phyloP scores from a whole-genome alignment of 1,284 basidiomycete species.

The Pisolithus thermaeus region DNA sequence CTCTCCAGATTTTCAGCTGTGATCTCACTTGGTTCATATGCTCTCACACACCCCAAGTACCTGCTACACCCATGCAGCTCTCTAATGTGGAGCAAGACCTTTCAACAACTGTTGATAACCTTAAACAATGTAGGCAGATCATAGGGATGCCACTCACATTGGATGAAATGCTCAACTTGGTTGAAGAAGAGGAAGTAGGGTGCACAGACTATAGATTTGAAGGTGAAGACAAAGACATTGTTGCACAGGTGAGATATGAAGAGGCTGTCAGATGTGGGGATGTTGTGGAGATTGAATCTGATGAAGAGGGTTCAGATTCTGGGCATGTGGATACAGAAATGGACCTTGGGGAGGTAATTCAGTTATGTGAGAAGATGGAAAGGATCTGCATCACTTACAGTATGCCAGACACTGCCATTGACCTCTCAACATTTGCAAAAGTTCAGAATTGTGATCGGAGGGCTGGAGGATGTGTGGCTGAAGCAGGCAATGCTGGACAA shows the following conservation, averaged over 20 bases:
- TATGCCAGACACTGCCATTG: too few relatives aligned
- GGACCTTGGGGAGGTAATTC: not conserved
- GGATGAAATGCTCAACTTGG: slow-evolving; percentile 17
- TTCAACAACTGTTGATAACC: not conserved
- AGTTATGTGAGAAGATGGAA: too few relatives aligned
- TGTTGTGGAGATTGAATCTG: not conserved
- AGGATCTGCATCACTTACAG: too few relatives aligned
- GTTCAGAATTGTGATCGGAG: too few relatives aligned
- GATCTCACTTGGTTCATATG: slow-evolving; percentile 4
- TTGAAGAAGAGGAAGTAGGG: slow-evolving; percentile 17
- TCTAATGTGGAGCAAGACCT: slow-evolving; percentile 15
- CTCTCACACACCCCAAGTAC: slow-evolving; percentile 6
- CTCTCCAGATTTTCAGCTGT: not conserved
- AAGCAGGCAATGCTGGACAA: too few relatives aligned
- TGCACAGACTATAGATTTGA: slow-evolving; percentile 5
- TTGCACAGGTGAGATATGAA: not conserved
- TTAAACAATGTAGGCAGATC: slow-evolving; percentile 1
- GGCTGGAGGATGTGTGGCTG: too few relatives aligned
- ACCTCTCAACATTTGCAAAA: too few relatives aligned
- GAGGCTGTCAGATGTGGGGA: not conserved
- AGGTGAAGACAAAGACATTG: not conserved
- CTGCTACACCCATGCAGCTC: slow-evolving; percentile 5
- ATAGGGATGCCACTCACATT: slow-evolving; percentile 11
- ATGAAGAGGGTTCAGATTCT: not conserved
- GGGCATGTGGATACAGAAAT: not conserved